Base-by-base conservation (phyloP, 179 eudicot species). In the Drosera spatulata region DNA sequence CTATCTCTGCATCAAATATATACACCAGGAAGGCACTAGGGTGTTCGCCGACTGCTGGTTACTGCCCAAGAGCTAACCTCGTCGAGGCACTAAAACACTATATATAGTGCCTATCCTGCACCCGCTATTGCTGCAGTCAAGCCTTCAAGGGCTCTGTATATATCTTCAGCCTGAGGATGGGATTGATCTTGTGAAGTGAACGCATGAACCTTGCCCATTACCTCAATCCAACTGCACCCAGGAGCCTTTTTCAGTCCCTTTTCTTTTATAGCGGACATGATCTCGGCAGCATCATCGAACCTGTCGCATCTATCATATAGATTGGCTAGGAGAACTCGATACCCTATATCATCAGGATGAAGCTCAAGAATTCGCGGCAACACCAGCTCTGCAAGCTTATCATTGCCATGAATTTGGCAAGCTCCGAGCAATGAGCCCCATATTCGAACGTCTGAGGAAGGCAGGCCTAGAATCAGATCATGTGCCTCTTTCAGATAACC, bases 161-260 rank as follows among this genome's bases (percentile, higher is more conserved):
- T 44, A 53, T 65, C 66, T 14, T 46, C 46, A 44, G 58, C 42
- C 48, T 44, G 61, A 49, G 37, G 41, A 53, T 68, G 68, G 38
- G 70, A 68, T 61, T 55, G 62, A 58, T 64, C 72, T 59, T 56
- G 42, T 6, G 76, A 67, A 61, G 75, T 68, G 58, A 68, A 75
- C 33, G 62, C 64, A 58, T 68, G 72, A 39, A 68, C 46, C 57
- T 58, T 65, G 46, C 70, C 79, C 53, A 74, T 67, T 50, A 83
- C 74, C 63, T 84, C 96, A 67, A 87, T 78, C 93, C 93, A 87
- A 71, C 96, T 87, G 69, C 74, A 83, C 46, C 96, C 89, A 11
- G 89, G 84, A 41, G 64, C 67, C 65, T 77, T 87, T 64, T 73
- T 69, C 50, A 85, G 79, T 44, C 79, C 74, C 74, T 78, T 79